Percentiles rank a stretch among this genome's conserved stretches.
Conservation (phyloP, 2,329 filamentous ascomycete species). For the Alternaria gaisen region DNA sequence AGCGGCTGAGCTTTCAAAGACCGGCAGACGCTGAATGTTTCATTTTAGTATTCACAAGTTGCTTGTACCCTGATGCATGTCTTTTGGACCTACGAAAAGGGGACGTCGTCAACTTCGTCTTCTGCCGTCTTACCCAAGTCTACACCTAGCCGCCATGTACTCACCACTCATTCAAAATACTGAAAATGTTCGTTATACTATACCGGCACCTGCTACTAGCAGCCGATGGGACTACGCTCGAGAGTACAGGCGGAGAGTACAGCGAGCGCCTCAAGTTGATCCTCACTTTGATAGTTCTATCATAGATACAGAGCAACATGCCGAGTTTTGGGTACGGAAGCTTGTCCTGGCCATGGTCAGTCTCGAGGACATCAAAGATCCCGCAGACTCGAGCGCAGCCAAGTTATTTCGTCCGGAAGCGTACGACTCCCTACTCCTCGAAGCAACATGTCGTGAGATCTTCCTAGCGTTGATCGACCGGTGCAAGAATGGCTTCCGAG, state of each 20-base stretch:
- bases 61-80: neutral
- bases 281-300: conserved; percentile 3
- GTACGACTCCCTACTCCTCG: conserved; percentile 3
- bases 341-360: conserved; percentile 6
- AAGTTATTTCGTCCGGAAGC: neutral
- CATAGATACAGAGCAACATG: conserved; percentile 1
- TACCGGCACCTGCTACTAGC: neutral
- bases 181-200: neutral
- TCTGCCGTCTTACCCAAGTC: neutral
- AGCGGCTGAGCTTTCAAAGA: neutral
- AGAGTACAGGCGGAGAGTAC: neutral
- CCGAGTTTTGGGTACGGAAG: conserved; percentile 4
- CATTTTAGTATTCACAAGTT: neutral
- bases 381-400: neutral
- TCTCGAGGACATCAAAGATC: conserved; percentile 9
- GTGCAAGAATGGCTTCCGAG: conserved; percentile 8
- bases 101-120: neutral
- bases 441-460: conserved; percentile 6
- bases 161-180: neutral
- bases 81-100: neutral
- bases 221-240: neutral
- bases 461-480: conserved; percentile 5
- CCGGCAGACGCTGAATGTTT: neutral
- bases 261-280: conserved; percentile 1
- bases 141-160: neutral